These are phyloP conservation scores for Penicillium daleae DNA, from an alignment of 495 filamentous ascomycete species.

Conservation along the genomic window DNA sequence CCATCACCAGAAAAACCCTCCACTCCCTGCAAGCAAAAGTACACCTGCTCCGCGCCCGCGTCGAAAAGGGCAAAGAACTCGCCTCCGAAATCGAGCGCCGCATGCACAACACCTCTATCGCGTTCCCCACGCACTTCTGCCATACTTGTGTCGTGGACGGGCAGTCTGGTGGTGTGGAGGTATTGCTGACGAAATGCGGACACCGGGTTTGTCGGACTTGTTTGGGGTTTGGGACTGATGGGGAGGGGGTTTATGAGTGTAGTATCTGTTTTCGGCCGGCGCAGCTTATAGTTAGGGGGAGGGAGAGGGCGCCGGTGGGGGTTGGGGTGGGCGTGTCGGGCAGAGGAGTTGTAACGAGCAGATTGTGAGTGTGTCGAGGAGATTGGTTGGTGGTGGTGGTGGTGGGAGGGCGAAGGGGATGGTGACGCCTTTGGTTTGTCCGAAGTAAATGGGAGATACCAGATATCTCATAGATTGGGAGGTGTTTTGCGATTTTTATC, in stretches of 20 bases:
- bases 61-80: slow-evolving; percentile 37
- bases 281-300: slow-evolving; percentile 14
- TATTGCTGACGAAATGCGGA: slow-evolving; percentile 30
- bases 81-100: slow-evolving; percentile 32
- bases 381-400: not conserved
- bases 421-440: not conserved
- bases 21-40: slow-evolving; percentile 14
- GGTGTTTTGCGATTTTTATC: not conserved
- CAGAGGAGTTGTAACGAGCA: not conserved
- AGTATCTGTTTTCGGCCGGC: slow-evolving; percentile 30
- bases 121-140: slow-evolving; percentile 33
- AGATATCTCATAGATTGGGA: not conserved
- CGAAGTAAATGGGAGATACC: not conserved
- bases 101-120: slow-evolving; percentile 15
- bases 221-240: slow-evolving; percentile 24
- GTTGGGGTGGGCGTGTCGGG: not conserved
- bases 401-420: not conserved
- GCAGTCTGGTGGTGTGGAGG: slow-evolving; percentile 14
- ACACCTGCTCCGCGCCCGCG: slow-evolving; percentile 27
- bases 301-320: slow-evolving; percentile 2
- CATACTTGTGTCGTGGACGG: slow-evolving; percentile 32
- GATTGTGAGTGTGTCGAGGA: not conserved
- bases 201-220: slow-evolving; percentile 34
- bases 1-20: not conserved
- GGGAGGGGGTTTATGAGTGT: slow-evolving; percentile 27